Conservation (phyloP, 2,329 filamentous ascomycete species). For the Penicillium paneum region DNA sequence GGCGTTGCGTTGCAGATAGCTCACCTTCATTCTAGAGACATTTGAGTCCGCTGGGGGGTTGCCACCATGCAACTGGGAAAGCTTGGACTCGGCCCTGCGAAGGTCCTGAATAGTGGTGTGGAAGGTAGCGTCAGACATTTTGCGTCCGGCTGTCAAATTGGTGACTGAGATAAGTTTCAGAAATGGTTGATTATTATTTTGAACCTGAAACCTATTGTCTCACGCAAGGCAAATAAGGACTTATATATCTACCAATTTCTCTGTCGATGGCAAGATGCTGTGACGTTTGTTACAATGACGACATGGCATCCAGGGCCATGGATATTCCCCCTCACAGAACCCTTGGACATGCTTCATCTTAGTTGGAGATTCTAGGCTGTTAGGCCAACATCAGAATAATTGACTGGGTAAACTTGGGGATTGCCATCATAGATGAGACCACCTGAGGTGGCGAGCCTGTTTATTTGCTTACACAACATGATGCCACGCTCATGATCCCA, state of each 20-base stretch:
- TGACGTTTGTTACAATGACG: constrained; percentile 23
- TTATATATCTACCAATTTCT: constrained; percentile 6
- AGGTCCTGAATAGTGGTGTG: not conserved
- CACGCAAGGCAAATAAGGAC: not conserved
- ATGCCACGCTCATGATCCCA: not conserved
- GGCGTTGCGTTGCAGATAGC: not conserved
- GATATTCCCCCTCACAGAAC: constrained; percentile 6
- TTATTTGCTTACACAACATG: not conserved
- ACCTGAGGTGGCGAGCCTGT: not conserved
- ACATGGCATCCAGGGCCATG: constrained; percentile 14
- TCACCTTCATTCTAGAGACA: constrained; percentile 39
- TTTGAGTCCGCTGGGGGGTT: not conserved
- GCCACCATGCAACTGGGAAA: not conserved
- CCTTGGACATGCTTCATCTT: not conserved
- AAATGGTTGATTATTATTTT: not conserved
- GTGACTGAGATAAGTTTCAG: not conserved
- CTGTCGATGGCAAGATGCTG: constrained; percentile 5
- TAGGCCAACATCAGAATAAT: not conserved
- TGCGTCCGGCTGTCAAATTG: not conserved
- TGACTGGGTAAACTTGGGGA: not conserved
- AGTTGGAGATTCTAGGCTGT: not conserved
- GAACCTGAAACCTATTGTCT: not conserved
- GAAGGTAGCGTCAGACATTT: not conserved
- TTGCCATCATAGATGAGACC: constrained; percentile 7
- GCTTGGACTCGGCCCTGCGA: not conserved